These are phyloP conservation scores for Astragalus membranaceus DNA, from an alignment of 306 rosid genomes.

Conservation along the genomic window DNA sequence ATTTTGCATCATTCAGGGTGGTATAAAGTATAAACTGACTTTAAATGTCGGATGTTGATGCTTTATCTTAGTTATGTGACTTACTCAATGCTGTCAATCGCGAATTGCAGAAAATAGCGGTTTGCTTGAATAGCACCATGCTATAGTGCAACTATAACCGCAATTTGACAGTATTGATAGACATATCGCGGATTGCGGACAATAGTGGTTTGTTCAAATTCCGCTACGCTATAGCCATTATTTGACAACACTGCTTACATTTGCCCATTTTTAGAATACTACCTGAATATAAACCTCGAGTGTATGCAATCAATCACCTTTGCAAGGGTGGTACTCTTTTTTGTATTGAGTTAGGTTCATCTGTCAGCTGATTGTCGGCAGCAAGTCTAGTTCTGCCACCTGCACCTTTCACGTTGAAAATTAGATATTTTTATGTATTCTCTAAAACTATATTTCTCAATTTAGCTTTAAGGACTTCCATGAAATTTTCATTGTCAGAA, in stretches of 20 bases:
- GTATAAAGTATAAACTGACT: neutral
- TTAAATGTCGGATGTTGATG: neutral
- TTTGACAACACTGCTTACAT: too few relatives aligned
- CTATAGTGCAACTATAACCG: too few relatives aligned
- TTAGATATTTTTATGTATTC: neutral
- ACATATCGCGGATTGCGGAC: too few relatives aligned
- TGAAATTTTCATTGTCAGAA: constrained; percentile 43
- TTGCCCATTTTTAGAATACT: neutral
- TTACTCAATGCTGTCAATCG: neutral
- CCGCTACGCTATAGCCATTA: too few relatives aligned
- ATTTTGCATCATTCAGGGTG: neutral
- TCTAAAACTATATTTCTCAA: neutral
- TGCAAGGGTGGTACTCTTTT: neutral
- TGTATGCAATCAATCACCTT: neutral
- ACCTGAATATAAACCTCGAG: neutral
- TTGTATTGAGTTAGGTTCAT: neutral
- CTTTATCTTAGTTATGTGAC: neutral
- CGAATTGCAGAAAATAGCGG: too few relatives aligned
- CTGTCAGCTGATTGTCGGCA: neutral
- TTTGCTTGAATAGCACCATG: too few relatives aligned
- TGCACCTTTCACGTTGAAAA: constrained; percentile 7
- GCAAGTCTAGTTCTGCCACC: constrained; percentile 2
- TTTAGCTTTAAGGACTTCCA: neutral
- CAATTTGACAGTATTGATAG: too few relatives aligned
- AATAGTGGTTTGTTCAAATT: too few relatives aligned